Evolutionary conservation across 768 basidiomycete species (phyloP), one percentile per base, ranked within the genome.

Genomic region (Lyophyllum atratum): DNA sequence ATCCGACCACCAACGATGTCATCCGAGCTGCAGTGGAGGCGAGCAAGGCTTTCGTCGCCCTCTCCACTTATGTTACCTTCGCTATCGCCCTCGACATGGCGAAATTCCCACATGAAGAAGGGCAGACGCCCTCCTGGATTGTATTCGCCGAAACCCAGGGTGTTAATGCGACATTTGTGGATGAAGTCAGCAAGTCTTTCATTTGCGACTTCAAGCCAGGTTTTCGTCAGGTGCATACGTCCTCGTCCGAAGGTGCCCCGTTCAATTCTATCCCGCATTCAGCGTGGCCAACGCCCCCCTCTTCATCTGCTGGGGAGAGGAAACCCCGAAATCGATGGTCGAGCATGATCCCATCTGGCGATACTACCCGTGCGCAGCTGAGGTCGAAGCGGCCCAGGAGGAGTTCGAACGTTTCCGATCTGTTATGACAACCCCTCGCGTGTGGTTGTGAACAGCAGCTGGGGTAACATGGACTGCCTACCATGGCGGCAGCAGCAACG

Each of bases 1-100:
- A 40, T n/a, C 4, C 11, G 6, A 47, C 21, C 4, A 14, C 33
- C 6, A 43, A 44, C 2, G n/a, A 47, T 5, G 28, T 37, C 7
- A 33, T 22, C 5, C 9, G 2, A 1, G 33, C 49, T 1, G 15
- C 40, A 4, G 2, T 22, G 14, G 17, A 14, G 3, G 46, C 50
- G 21, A 54, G 44, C 19, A 45, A 45, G 0, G 26, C 37, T 0
- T 59, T 59, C 37, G 15, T 55, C 2, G 12, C 15, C 3, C 45
- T 59, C 10, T 6, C 49, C 0, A 24, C 44, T 8, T 59, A 52
- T 22, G 22, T 55, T 1, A 55, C 58, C 3, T 55, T 55, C n/a
- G 24, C 54, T 14, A 55, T 59, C 11, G 50, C 50, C 0, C n/a
- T 59, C 1, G 54, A 59, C 24, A 22, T 59, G 22, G 26, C 59